Conservation (phyloP, 2,329 filamentous ascomycete species). For the Xylariaceae sp. region DNA sequence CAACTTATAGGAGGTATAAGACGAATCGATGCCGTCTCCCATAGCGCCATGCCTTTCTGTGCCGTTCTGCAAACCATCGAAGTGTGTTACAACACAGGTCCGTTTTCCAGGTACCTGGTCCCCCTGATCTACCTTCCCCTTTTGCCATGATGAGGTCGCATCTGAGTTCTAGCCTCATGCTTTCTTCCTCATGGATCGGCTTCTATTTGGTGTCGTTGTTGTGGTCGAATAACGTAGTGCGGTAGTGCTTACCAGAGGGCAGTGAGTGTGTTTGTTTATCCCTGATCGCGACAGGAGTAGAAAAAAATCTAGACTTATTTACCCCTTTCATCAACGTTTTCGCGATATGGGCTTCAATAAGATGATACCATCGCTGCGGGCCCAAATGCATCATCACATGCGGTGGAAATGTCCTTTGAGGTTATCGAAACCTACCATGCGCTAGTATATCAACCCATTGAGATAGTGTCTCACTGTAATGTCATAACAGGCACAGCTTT, state of each 20-base stretch:
- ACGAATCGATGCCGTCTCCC: neutral
- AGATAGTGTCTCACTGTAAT: neutral
- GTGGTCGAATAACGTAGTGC: no score
- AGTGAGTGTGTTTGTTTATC: neutral
- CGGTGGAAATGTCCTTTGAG: no score
- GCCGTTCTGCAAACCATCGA: neutral
- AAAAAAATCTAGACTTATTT: neutral
- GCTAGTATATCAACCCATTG: neutral
- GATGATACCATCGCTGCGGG: neutral
- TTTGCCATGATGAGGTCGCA: neutral
- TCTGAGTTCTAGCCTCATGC: neutral
- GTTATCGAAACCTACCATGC: neutral
- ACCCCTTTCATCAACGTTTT: no score
- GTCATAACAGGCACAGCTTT: slow-evolving; percentile 10
- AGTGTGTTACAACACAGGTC: neutral
- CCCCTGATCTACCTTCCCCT: neutral
- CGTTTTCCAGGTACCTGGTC: neutral
- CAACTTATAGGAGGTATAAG: neutral
- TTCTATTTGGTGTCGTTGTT: no score
- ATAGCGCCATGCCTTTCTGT: slow-evolving; percentile 15
- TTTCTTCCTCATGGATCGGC: neutral
- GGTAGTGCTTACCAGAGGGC: no score
- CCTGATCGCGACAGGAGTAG: neutral
- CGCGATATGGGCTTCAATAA: neutral
- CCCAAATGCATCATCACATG: neutral